A percentile compares a stretch with the other conserved stretches of the same genome.
Conservation (phyloP, 352 stramenopile genomes). For the Phytophthora pini region DNA sequence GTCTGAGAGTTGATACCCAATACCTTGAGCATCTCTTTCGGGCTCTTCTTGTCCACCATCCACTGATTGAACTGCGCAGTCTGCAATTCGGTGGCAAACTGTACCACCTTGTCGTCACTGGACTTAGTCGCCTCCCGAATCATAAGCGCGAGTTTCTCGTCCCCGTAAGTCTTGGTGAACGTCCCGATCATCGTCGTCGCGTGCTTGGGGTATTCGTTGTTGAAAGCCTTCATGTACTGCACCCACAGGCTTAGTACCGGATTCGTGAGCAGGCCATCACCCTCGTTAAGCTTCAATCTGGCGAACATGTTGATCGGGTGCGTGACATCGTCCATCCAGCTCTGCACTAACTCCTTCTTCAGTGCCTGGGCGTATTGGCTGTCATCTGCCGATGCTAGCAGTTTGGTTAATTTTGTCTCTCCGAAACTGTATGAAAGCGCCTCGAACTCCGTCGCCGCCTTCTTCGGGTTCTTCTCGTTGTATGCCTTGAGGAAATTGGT, state of each 20-base stretch:
- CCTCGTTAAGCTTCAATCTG: slow-evolving; percentile 9
- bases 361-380: neutral
- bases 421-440: neutral
- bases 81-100: slow-evolving; percentile 18
- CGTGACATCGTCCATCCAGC: neutral
- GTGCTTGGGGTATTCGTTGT: neutral
- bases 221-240: slow-evolving; percentile 15
- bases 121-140: slow-evolving; percentile 3
- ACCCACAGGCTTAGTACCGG: slow-evolving; percentile 8
- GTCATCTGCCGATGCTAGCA: neutral
- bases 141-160: slow-evolving; percentile 20
- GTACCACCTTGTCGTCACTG: neutral
- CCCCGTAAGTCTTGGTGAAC: slow-evolving; percentile 19
- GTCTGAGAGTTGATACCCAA: slow-evolving; percentile 11
- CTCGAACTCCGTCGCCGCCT: neutral
- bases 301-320: slow-evolving; percentile 4
- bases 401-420: neutral
- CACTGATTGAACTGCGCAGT: slow-evolving; percentile 14
- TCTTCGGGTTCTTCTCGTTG: slow-evolving; percentile 1
- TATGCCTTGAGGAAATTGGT: slow-evolving; percentile 2
- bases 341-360: neutral
- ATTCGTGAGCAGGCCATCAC: slow-evolving; percentile 5
- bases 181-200: slow-evolving; percentile 17
- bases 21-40: slow-evolving; percentile 8
- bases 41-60: slow-evolving; percentile 12